A percentile compares a stretch with the other conserved stretches of the same genome.
phyloP scores from a whole-genome alignment of 768 basidiomycete genomes.

The Ramaria rubella region DNA sequence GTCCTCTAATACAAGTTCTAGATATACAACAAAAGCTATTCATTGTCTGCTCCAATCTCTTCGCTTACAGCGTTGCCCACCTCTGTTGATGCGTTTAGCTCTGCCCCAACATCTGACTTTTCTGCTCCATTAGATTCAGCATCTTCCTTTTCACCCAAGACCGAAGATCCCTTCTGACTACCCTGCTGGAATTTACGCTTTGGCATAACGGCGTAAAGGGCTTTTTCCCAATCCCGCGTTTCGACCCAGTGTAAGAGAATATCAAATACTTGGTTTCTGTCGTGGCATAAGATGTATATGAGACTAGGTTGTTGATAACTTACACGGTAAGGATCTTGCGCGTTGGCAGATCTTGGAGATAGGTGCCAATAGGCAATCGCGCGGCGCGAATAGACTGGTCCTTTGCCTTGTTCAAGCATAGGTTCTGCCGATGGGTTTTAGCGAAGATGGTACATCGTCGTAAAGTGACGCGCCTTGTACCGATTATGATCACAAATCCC shows the following conservation, averaged over 20 bases:
- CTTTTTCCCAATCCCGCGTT: constrained; percentile 75
- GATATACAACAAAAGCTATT: constrained; percentile 5
- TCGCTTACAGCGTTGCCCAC: background rate
- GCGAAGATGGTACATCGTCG: background rate
- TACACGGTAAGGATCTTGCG: constrained; percentile 97
- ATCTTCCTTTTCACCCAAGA: background rate
- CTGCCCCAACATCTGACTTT: constrained; percentile 17
- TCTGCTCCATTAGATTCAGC: constrained; percentile 15
- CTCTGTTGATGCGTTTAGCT: background rate
- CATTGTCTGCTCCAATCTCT: constrained; percentile 4
- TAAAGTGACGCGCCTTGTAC: constrained; percentile 58
- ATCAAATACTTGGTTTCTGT: constrained; percentile 56
- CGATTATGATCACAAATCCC: constrained; percentile 95
- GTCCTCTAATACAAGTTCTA: constrained; percentile 42
- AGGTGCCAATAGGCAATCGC: constrained; percentile 90
- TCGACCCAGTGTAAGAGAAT: constrained; percentile 90
- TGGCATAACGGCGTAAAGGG: constrained; percentile 86
- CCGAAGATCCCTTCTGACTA: constrained; percentile 23
- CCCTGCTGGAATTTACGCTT: constrained; percentile 74
- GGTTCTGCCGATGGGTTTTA: constrained; percentile 46
- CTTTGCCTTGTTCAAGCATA: constrained; percentile 84
- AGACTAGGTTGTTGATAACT: constrained; percentile 42
- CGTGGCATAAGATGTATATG: constrained; percentile 1
- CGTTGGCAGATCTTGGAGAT: constrained; percentile 74
- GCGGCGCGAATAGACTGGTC: constrained; percentile 73